Conservation (phyloP, 1,284 basidiomycete genomes). For the Trametes polyzona region DNA sequence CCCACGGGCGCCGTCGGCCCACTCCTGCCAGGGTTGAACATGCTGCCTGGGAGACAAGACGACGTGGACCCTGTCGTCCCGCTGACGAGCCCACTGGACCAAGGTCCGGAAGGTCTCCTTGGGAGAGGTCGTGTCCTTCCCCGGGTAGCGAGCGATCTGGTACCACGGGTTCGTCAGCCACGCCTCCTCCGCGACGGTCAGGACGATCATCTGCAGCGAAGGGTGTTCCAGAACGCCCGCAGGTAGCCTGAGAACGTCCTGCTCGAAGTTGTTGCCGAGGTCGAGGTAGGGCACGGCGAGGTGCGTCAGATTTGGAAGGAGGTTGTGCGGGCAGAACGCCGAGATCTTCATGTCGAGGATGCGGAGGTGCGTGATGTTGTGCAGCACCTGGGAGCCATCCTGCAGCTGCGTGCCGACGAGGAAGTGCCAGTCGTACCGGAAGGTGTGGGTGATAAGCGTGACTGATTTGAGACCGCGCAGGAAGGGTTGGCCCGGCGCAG, state of each 20-base stretch:
- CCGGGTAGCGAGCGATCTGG: conserved; percentile 20
- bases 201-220: conserved; percentile 30
- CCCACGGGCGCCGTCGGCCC: conserved; percentile 27
- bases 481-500: conserved; percentile 7
- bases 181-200: conserved; percentile 30
- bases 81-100: conserved; percentile 18
- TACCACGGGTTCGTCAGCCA: conserved; percentile 31
- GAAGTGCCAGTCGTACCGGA: conserved; percentile 32
- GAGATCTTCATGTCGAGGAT: conserved; percentile 31
- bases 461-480: conserved; percentile 21
- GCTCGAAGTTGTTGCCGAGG: conserved; percentile 26
- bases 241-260: conserved; percentile 25
- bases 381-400: conserved; percentile 21
- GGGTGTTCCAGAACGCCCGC: conserved; percentile 24
- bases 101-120: conserved; percentile 27
- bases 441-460: conserved; percentile 32
- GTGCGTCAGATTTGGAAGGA: conserved; percentile 34
- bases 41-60: conserved; percentile 26
- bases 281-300: conserved; percentile 34
- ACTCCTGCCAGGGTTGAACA: conserved; percentile 24
- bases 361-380: conserved; percentile 34
- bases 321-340: conserved; percentile 30
- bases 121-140: conserved; percentile 19
- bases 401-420: conserved; percentile 21
- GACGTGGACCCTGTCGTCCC: conserved; percentile 29